These are phyloP conservation scores for Serendipita indica DNA, from an alignment of 768 basidiomycete genomes.

Conservation along the genomic window DNA sequence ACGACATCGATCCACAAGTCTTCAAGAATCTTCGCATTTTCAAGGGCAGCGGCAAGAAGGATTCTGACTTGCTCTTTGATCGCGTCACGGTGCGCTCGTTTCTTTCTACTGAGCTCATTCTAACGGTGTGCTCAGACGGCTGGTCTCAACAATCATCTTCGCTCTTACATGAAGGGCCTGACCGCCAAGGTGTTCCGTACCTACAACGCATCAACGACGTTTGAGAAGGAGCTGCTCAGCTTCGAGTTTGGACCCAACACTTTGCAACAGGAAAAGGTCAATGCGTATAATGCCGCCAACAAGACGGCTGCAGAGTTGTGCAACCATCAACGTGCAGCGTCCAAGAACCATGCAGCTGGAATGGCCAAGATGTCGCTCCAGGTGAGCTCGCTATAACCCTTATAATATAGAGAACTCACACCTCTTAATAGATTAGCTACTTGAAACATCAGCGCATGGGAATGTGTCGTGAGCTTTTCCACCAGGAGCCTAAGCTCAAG, in stretches of 20 bases:
- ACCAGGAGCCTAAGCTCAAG: constrained; percentile 61
- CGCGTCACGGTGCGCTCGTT: constrained; percentile 67
- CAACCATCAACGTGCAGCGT: constrained; percentile 93
- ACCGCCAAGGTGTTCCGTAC: constrained; percentile 99
- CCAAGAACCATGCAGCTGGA: constrained; percentile 82
- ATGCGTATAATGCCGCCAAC: constrained; percentile 94
- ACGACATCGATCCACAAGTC: constrained; percentile 68
- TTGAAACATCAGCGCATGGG: constrained; percentile 98
- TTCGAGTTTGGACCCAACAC: constrained; percentile 35
- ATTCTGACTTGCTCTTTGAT: constrained; percentile 84
- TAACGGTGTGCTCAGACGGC: constrained; percentile 41
- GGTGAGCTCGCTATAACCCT: constrained; percentile 31
- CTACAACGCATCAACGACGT: constrained; percentile 93
- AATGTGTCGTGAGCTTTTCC: constrained; percentile 74
- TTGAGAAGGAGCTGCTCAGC: constrained; percentile 78
- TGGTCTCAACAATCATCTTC: constrained; percentile 80
- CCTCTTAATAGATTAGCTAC: constrained; percentile 47
- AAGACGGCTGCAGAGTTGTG: constrained; percentile 93
- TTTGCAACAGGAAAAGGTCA: constrained; percentile 78
- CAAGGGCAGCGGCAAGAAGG: constrained; percentile 75
- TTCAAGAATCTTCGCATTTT: constrained; percentile 98
- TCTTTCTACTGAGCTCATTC: constrained; percentile 4
- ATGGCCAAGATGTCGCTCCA: constrained; percentile 92
- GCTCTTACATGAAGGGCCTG: constrained; percentile 88
- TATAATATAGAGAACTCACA: background rate